Conservation (phyloP, 768 basidiomycete species). For the Pseudohyphozyma bogoriensis region DNA sequence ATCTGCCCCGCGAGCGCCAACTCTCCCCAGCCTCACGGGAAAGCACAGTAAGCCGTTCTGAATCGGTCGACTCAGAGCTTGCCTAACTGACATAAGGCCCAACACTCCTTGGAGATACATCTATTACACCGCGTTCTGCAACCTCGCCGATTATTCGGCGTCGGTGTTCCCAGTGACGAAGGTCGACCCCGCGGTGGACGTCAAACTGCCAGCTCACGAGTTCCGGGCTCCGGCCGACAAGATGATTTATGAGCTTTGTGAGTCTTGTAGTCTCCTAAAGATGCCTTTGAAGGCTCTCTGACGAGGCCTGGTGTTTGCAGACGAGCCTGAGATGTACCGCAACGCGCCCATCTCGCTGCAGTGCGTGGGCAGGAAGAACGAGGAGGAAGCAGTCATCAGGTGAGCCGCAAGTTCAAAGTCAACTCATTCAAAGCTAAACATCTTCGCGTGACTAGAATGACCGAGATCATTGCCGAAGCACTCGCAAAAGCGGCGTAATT, state of each 20-base stretch:
- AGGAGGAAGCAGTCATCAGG: conserved; percentile 57
- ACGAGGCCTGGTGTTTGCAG: conserved; percentile 36
- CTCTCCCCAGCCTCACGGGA: conserved; percentile 9
- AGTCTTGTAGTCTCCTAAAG: conserved; percentile 36
- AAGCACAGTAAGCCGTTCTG: not conserved
- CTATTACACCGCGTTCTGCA: conserved; percentile 57
- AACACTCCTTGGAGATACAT: conserved; percentile 26
- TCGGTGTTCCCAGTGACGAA: conserved; percentile 55
- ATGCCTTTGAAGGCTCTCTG: not conserved
- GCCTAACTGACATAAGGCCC: not conserved
- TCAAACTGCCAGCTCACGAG: conserved; percentile 37
- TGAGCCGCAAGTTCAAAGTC: not conserved
- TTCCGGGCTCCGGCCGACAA: conserved; percentile 49
- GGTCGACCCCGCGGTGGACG: conserved; percentile 51
- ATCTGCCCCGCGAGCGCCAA: conserved; percentile 46
- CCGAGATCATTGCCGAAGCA: not conserved
- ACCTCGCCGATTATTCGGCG: conserved; percentile 56
- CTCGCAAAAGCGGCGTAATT: not conserved
- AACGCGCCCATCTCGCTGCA: conserved; percentile 58
- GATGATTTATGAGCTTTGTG: conserved; percentile 49
- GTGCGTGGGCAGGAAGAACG: conserved; percentile 56
- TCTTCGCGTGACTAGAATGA: not conserved
- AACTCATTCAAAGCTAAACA: not conserved
- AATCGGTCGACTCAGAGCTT: too few species aligned
- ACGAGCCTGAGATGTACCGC: conserved; percentile 49